Evolutionary conservation across 805 yeast genomes (phyloP), one percentile per base, ranked within the genome.

Genomic region (Pichia scutulata): DNA sequence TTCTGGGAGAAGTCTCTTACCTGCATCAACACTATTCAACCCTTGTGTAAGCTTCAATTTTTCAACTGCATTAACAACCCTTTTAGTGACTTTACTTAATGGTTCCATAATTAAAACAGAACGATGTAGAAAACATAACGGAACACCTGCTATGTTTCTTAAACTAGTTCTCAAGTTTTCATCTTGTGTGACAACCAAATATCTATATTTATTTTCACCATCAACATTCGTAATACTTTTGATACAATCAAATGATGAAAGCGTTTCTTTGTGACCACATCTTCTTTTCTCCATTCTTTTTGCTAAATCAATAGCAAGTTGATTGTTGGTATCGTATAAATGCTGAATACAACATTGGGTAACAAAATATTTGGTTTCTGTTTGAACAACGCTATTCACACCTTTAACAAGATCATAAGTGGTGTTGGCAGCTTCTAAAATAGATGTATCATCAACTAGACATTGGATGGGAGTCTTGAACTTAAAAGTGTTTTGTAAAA

Each of bases 61-160:
- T 66, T 93, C 99, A 40, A 75, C 70, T 26, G 66, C 58, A 43
- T 61, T 61, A 49, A 81, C 79, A 16, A 74, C 72, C 43, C 62
- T 65, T 13, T 71, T 73, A 41, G 92, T 84, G 7, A 87, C 86
- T 39, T 76, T 77, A 47, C 96, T 86, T 57, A 89, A 70, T 8
- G 97, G 97, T 67, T 93, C 99, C 93, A 93, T 81, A 25, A 93
- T 82, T 92, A 93, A 87, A 18, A 93, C 99, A 1, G 96, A 81
- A 53, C 97, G 75, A 61, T 86, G 83, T 80, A 93, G 81, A 65
- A 86, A 90, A 10, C 92, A 71, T 56, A 93, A 67, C 1, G 99
- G 99, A 1, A 89, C 85, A 13, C 97, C 99, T 0, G 99, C 95
- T 12, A 89, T 73, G 28, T 72, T 72, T 57, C 98, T 76, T 53